Percentiles rank a stretch among this genome's conserved stretches.
These are phyloP conservation scores for Aciculoconidium aculeatum DNA, from an alignment of 805 yeast genomes.

Conservation along the genomic window DNA sequence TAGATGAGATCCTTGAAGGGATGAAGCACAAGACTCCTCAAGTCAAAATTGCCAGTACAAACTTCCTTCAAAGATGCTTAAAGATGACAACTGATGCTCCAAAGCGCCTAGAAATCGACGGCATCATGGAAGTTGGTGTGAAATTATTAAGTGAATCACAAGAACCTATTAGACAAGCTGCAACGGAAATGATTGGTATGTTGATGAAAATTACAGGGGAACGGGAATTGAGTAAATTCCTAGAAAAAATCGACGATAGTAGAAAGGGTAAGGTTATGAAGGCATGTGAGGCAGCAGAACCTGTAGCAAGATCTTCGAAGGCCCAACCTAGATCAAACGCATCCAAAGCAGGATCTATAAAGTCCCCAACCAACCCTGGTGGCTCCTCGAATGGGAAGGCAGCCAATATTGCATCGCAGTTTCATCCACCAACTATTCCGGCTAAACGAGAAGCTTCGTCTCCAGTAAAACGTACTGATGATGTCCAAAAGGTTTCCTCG, in stretches of 20 bases:
- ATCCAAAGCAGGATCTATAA: constrained; percentile 11
- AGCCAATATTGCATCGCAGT: constrained; percentile 6
- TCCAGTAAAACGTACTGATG: constrained; percentile 48
- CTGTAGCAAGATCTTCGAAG: constrained; percentile 16
- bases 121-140: constrained; percentile 48
- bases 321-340: no score
- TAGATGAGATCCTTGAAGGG: constrained; percentile 54
- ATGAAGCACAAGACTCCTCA: constrained; percentile 81
- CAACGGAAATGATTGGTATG: constrained; percentile 74
- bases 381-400: constrained; percentile 9
- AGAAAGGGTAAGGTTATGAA: constrained; percentile 63
- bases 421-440: constrained; percentile 41
- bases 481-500: constrained; percentile 21
- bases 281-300: constrained; percentile 32
- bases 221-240: constrained; percentile 50
- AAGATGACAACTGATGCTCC: constrained; percentile 46
- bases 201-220: constrained; percentile 80
- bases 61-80: constrained; percentile 60
- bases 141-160: constrained; percentile 77
- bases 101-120: constrained; percentile 45
- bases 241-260: constrained; percentile 72
- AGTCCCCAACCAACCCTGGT: constrained; percentile 8
- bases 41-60: constrained; percentile 64
- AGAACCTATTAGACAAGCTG: constrained; percentile 74
- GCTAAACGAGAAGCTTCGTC: constrained; percentile 67